phyloP scores from a whole-genome alignment of 2,329 filamentous ascomycete species.

The Paecilomyces variotii region DNA sequence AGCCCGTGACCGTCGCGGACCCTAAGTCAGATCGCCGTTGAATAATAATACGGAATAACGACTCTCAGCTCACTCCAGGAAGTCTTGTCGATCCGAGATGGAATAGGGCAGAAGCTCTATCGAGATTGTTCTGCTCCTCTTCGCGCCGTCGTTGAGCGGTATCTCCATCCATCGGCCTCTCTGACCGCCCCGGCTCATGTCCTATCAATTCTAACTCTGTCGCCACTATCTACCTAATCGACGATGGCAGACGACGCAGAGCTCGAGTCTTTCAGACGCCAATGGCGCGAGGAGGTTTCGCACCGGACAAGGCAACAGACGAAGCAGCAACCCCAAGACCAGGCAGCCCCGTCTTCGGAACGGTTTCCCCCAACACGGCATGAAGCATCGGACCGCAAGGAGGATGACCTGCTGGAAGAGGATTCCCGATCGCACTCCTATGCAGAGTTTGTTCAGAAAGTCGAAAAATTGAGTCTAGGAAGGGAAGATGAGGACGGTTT shows the following conservation, averaged over 20 bases:
- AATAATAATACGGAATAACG: background rate
- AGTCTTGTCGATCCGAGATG: background rate
- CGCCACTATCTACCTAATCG: slow-evolving; percentile 7
- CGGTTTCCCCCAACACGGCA: slow-evolving; percentile 33
- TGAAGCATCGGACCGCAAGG: slow-evolving; percentile 29
- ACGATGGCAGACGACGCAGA: slow-evolving; percentile 52
- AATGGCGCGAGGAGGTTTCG: slow-evolving; percentile 77
- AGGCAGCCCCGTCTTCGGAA: slow-evolving; percentile 10
- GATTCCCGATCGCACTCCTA: slow-evolving; percentile 12
- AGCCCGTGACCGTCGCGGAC: background rate
- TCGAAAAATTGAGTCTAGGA: slow-evolving; percentile 27
- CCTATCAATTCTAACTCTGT: background rate
- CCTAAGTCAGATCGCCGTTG: slow-evolving; percentile 1
- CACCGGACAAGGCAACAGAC: slow-evolving; percentile 33
- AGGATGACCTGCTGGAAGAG: slow-evolving; percentile 23
- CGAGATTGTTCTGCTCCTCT: background rate
- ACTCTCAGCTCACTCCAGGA: no score
- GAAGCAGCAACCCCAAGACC: slow-evolving; percentile 8
- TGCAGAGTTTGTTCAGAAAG: slow-evolving; percentile 26
- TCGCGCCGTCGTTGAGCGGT: background rate
- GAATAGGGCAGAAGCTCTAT: background rate
- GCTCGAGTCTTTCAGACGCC: slow-evolving; percentile 74
- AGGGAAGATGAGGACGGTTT: slow-evolving; percentile 33
- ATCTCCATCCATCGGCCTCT: background rate
- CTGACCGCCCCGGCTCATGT: background rate